Evolutionary conservation across 2,329 filamentous ascomycete genomes (phyloP), one percentile per base, ranked within the genome.

Genomic region (Beauveria bassiana): DNA sequence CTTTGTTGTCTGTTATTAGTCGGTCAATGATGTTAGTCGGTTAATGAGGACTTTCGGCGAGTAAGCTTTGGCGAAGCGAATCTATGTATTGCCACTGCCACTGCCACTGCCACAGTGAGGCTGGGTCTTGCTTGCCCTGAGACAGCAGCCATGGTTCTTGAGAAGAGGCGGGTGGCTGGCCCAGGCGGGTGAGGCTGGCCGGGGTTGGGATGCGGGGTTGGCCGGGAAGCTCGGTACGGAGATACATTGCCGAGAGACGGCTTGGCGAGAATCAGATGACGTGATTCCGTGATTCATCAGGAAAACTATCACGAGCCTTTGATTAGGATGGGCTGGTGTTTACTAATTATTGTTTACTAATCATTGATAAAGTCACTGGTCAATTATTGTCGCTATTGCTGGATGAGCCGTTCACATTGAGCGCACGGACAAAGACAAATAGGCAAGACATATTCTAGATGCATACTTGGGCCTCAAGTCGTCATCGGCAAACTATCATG

Each of bases 191-290:
- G 34, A 51, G 34, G n/a, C 34, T 54, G 52, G 52, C 52, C 38
- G 38, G 52, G 52, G 52, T 53, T 43, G 24, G 43, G 52, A 55
- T 55, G 52, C 52, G 52, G 38, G 52, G 52, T 43, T 45, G 38
- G 38, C 52, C 38, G 34, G 52, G 52, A 45, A 55, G 52, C 38
- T 55, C 40, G 51, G 52, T 55, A 24, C 52, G 22, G 52, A 54
- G 38, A 40, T n/a, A 24, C 28, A 24, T 40, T 55, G 52, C 52
- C 52, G 40, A 31, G 20, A 40, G 3, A 10, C 7, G 52, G 8
- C 22, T 42, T 8, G 34, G 38, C 20, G 26, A 38, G n/a, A 24
- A 45, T 42, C 22, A 38, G 52, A 26, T 45, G n/a, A 40, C 14
- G 31, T 9, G 22, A 53, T 40, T 24, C 38, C 14, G 31, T 9